Percentiles rank a stretch among this genome's conserved stretches.
Conservation (phyloP, 2,329 filamentous ascomycete species). For the Ophiosphaerella narmari region DNA sequence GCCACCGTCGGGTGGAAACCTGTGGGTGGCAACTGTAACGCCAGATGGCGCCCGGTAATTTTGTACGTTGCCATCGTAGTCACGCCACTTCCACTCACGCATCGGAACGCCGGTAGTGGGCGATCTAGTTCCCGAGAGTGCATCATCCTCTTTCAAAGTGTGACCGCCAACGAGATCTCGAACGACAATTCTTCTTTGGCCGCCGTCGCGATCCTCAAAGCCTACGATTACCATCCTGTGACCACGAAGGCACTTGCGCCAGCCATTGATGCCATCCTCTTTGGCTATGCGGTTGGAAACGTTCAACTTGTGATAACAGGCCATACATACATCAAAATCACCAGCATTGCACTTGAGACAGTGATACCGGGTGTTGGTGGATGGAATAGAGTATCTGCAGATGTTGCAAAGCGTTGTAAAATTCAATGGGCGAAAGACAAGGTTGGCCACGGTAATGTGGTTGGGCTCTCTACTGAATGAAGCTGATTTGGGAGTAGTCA, state of each 20-base stretch:
- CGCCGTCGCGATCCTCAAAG: slow-evolving; percentile 71
- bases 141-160: slow-evolving; percentile 62
- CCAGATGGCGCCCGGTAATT: slow-evolving; percentile 15
- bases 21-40: slow-evolving; percentile 3
- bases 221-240: slow-evolving; percentile 85
- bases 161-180: slow-evolving; percentile 78
- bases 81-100: slow-evolving; percentile 42
- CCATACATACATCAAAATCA: slow-evolving; percentile 84
- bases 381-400: slow-evolving; percentile 73
- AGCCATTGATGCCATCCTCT: slow-evolving; percentile 79
- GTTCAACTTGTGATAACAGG: slow-evolving; percentile 75
- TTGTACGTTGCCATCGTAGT: slow-evolving; percentile 37
- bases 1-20: slow-evolving; percentile 77
- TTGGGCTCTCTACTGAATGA: slow-evolving; percentile 47
- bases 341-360: slow-evolving; percentile 77
- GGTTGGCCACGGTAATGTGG: slow-evolving; percentile 39
- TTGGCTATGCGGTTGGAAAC: slow-evolving; percentile 66
- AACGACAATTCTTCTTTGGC: slow-evolving; percentile 69
- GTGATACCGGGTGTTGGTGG: slow-evolving; percentile 73
- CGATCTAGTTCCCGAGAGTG: slow-evolving; percentile 5
- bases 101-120: slow-evolving; percentile 4
- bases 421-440: slow-evolving; percentile 66
- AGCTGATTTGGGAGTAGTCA: slow-evolving; percentile 50
- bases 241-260: slow-evolving; percentile 78
- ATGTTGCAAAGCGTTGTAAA: slow-evolving; percentile 80